These are phyloP conservation scores for Bipolaris bicolor DNA, from an alignment of 2,329 filamentous ascomycete species.

Conservation along the genomic window DNA sequence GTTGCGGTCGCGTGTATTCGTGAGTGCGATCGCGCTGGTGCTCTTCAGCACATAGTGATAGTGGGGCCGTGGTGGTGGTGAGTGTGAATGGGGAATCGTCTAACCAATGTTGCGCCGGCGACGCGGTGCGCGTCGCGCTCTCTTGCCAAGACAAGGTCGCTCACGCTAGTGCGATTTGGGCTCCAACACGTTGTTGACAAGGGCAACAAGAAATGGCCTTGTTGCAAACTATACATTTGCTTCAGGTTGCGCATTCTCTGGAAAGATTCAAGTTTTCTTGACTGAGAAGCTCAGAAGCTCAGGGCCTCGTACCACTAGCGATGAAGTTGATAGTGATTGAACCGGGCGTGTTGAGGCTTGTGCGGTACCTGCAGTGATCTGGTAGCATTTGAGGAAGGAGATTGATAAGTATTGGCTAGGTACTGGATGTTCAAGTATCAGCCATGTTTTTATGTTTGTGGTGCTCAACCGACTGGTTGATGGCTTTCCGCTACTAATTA, in stretches of 20 bases:
- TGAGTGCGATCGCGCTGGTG: conserved; percentile 19
- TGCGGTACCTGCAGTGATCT: background rate
- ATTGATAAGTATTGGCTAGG: background rate
- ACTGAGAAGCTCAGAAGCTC: background rate
- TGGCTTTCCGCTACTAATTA: background rate
- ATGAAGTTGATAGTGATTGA: too few relatives aligned
- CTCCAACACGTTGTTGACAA: background rate
- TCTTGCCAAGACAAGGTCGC: conserved; percentile 20
- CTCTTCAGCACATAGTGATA: conserved; percentile 32
- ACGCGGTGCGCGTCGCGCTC: conserved; percentile 36
- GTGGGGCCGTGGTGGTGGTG: conserved; percentile 18
- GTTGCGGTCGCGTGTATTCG: conserved; percentile 2
- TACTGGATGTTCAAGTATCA: background rate
- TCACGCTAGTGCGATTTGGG: background rate
- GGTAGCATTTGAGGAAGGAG: background rate
- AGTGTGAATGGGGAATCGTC: conserved; percentile 9
- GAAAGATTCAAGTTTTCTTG: background rate
- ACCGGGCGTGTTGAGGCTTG: background rate
- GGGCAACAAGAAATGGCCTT: background rate
- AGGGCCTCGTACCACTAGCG: background rate
- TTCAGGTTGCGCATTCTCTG: background rate
- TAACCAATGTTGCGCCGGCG: conserved; percentile 22
- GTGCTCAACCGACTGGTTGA: background rate
- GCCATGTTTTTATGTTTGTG: too few relatives aligned
- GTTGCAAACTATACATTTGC: background rate